phyloP scores from a whole-genome alignment of 2,329 filamentous ascomycete species.

The Dactylellina drechsleri region DNA sequence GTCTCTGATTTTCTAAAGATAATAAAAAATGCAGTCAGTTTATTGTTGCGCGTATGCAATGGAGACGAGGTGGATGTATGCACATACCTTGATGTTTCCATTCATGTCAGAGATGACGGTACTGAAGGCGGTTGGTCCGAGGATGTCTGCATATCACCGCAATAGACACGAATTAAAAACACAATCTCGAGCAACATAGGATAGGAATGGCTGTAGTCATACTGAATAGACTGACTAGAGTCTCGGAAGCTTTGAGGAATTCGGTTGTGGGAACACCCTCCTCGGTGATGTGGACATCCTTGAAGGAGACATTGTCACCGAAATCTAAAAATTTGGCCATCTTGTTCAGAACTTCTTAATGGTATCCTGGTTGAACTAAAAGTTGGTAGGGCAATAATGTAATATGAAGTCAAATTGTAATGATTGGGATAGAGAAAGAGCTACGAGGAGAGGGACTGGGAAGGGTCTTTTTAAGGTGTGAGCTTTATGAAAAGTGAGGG shows the following conservation, averaged over 20 bases:
- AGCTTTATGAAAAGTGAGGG: neutral
- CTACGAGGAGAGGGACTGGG: neutral
- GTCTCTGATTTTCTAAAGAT: slow-evolving; percentile 83
- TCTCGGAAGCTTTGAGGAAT: slow-evolving; percentile 91
- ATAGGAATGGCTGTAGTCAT: slow-evolving; percentile 56
- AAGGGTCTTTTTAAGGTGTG: neutral
- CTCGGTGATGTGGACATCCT: slow-evolving; percentile 76
- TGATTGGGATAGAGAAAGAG: neutral
- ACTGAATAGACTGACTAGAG: slow-evolving; percentile 88
- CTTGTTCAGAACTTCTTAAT: neutral
- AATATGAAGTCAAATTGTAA: neutral
- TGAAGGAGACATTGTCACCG: slow-evolving; percentile 83
- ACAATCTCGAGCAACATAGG: neutral
- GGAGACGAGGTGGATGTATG: too few relatives aligned
- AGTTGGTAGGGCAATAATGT: too few relatives aligned
- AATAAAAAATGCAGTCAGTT: neutral
- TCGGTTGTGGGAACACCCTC: slow-evolving; percentile 80
- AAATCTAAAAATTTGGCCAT: slow-evolving; percentile 70
- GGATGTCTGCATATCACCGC: slow-evolving; percentile 66
- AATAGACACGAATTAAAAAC: neutral
- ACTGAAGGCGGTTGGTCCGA: slow-evolving; percentile 79
- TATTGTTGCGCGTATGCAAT: neutral
- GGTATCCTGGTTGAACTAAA: neutral
- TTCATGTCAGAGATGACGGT: slow-evolving; percentile 91
- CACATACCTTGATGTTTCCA: slow-evolving; percentile 86